These are phyloP conservation scores for Coemansia sp. DNA, from an alignment of 192 early-diverging fungal species.

Conservation along the genomic window DNA sequence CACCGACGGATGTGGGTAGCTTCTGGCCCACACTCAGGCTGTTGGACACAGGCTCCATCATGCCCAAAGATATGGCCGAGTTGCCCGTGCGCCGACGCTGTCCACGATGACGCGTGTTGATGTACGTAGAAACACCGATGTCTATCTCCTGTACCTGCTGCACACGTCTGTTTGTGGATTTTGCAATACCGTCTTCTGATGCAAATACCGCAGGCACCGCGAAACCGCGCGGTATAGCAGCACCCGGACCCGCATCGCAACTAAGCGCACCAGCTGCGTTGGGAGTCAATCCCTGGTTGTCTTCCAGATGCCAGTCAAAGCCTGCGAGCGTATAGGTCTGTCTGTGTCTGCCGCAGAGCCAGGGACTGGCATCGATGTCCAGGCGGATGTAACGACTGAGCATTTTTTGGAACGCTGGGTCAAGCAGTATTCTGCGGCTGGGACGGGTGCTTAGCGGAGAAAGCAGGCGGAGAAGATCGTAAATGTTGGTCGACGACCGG, in stretches of 20 bases:
- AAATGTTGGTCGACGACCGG: slow-evolving; percentile 40
- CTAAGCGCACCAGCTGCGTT: neutral
- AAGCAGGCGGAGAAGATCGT: slow-evolving; percentile 34
- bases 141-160: slow-evolving; percentile 26
- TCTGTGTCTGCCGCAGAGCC: slow-evolving; percentile 39
- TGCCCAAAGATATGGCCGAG: slow-evolving; percentile 12
- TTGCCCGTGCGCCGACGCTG: slow-evolving; percentile 26
- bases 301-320: slow-evolving; percentile 32
- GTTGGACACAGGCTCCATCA: slow-evolving; percentile 15
- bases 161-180: slow-evolving; percentile 16
- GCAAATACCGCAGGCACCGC: neutral
- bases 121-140: slow-evolving; percentile 5
- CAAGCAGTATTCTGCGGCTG: slow-evolving; percentile 31
- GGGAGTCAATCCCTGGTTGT: neutral
- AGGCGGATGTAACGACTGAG: slow-evolving; percentile 39
- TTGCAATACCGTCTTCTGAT: neutral
- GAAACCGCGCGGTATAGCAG: neutral
- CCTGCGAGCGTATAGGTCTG: slow-evolving; percentile 7
- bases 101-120: slow-evolving; percentile 11
- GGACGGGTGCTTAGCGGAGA: slow-evolving; percentile 25
- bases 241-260: neutral
- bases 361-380: slow-evolving; percentile 36
- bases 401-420: slow-evolving; percentile 51
- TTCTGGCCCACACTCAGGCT: neutral
- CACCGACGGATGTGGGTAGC: neutral